A percentile compares a stretch with the other conserved stretches of the same genome.
Conservation (phyloP, 768 basidiomycete species). For the Aureoboletus auriporus region DNA sequence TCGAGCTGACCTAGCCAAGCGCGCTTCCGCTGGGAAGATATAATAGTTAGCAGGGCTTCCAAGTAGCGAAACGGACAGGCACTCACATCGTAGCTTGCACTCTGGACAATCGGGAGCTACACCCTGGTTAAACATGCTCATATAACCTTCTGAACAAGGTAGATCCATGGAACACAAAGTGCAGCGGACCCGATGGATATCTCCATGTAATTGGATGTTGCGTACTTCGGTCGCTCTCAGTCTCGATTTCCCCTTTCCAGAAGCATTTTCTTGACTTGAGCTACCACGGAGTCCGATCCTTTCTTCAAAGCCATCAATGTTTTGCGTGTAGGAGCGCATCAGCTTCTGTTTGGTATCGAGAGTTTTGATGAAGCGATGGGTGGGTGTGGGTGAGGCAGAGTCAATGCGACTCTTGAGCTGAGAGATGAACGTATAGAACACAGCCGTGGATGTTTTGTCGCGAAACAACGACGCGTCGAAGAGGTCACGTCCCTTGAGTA, state of each 20-base stretch:
- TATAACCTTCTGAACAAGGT: slow-evolving; percentile 60
- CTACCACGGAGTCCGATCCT: slow-evolving; percentile 69
- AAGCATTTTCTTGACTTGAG: slow-evolving; percentile 47
- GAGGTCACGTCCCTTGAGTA: slow-evolving; percentile 89
- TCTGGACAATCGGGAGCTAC: slow-evolving; percentile 82
- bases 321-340: slow-evolving; percentile 92
- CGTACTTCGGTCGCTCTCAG: slow-evolving; percentile 68
- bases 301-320: slow-evolving; percentile 94
- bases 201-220: slow-evolving; percentile 92
- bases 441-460: slow-evolving; percentile 75
- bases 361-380: slow-evolving; percentile 84
- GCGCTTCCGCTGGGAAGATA: slow-evolving; percentile 56
- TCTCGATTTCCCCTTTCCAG: slow-evolving; percentile 67
- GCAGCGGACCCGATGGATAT: slow-evolving; percentile 89
- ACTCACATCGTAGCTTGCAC: slow-evolving; percentile 77
- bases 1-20: slow-evolving; percentile 80
- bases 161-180: slow-evolving; percentile 78
- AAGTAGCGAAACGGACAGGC: background rate
- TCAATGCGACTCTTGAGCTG: slow-evolving; percentile 83
- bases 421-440: slow-evolving; percentile 95
- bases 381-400: slow-evolving; percentile 72
- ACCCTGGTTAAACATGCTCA: slow-evolving; percentile 64
- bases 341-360: slow-evolving; percentile 83
- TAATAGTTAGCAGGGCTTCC: background rate
- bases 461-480: slow-evolving; percentile 93